A percentile compares a stretch with the other conserved stretches of the same genome.
Conservation (phyloP, 495 filamentous ascomycete species). For the Trichocladium uniseriatum region DNA sequence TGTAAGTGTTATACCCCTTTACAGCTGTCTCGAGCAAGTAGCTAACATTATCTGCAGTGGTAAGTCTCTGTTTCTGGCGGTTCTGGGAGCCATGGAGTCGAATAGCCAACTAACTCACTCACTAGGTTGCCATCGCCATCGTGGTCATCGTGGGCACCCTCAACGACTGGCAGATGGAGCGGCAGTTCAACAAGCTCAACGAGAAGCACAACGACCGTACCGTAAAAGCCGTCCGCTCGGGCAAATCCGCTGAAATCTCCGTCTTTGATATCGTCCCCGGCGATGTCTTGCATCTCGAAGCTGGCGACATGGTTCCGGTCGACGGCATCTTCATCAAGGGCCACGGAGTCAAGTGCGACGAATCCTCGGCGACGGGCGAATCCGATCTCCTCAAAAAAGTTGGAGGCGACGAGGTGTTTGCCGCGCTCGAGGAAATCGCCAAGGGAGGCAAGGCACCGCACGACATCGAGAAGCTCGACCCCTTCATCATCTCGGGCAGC, state of each 20-base stretch:
- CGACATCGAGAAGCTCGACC: constrained; percentile 69
- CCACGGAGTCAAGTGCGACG: constrained; percentile 70
- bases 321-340: constrained; percentile 66
- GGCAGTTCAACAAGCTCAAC: constrained; percentile 73
- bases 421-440: constrained; percentile 54
- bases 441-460: constrained; percentile 35
- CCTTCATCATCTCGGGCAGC: constrained; percentile 87
- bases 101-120: no score
- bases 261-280: constrained; percentile 65
- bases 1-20: no score
- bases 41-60: no score
- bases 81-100: no score
- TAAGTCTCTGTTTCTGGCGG: no score
- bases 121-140: constrained; percentile 63
- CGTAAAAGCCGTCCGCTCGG: constrained; percentile 71
- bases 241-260: constrained; percentile 60
- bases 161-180: constrained; percentile 74
- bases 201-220: constrained; percentile 70
- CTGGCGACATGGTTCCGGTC: constrained; percentile 65
- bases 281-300: constrained; percentile 63
- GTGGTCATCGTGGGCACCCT: constrained; percentile 65
- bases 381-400: constrained; percentile 71
- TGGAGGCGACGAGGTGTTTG: constrained; percentile 65
- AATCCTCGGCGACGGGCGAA: constrained; percentile 77
- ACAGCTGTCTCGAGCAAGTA: no score